Base-by-base conservation (phyloP, 192 early-diverging fungal species). In the Spinellus fusiger region DNA sequence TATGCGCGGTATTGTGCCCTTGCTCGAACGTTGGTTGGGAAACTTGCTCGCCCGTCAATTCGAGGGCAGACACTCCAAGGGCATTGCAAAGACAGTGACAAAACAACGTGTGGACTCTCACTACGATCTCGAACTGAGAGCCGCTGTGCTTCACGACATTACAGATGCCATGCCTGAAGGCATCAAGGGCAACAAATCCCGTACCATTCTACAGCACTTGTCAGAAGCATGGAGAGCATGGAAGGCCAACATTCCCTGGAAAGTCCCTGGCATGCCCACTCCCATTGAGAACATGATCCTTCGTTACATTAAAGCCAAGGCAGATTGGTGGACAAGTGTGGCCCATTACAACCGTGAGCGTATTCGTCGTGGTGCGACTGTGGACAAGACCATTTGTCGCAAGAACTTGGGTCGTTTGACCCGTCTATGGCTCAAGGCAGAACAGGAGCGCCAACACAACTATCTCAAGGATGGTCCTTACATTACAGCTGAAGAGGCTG, bases 211-310 rank as follows among this genome's bases (percentile, higher is more conserved):
- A 60, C 94, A 96, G 77, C 97, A 99, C 67, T 78, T 99, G 57
- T 86, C 83, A 47, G 95, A 99, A 81, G 90, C 93, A 0, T 96
- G 95, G 95, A 79, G 92, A 50, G 64, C 69, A 71, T 96, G 92
- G 90, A 99, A 99, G 79, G 95, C 97, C 28, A 99, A 99, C 72
- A 95, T 96, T 64, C 95, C 97, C 32, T 99, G 97, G 97, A 94
- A 96, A 68, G 95, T 99, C 16, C 93, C 94, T 48, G 95, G 95
- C 35, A 84, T 99, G 81, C 95, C 97, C n/a, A 88, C 84, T 31
- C 90, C 97, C 4, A 90, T 99, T 59, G 95, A 98, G 69, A 98
- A 96, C 80, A 96, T 99, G 93, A 96, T 99, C 69, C 73, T 98
- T 65, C 88, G 95, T 40, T 99, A 99, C 76, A 94, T 99, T 60